These are phyloP conservation scores for Tripidium arundinaceum DNA, from an alignment of 202 grass and related monocot genomes.

Conservation along the genomic window DNA sequence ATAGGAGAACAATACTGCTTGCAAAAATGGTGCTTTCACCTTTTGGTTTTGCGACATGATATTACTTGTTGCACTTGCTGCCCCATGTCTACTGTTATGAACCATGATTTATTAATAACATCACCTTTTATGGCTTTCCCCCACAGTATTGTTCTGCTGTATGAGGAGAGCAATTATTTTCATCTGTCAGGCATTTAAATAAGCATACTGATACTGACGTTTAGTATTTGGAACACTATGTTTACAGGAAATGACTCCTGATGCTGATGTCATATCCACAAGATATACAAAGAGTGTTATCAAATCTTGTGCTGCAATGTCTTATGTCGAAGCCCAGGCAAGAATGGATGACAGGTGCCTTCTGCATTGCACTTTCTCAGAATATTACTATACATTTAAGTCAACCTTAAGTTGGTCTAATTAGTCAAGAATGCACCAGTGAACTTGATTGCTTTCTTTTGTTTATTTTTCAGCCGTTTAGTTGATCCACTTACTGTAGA, in stretches of 20 bases:
- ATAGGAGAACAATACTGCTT: background rate
- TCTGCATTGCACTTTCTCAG: slow-evolving; percentile 12
- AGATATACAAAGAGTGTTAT: slow-evolving; percentile 95
- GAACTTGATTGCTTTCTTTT: slow-evolving; percentile 22
- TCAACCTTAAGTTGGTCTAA: slow-evolving; percentile 12
- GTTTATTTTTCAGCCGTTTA: slow-evolving; percentile 66
- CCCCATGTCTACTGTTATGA: background rate
- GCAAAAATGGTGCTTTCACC: background rate
- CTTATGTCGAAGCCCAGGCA: slow-evolving; percentile 98
- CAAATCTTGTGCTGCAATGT: slow-evolving; percentile 95
- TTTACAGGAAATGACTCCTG: slow-evolving; percentile 84
- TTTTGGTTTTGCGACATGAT: background rate
- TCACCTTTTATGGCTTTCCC: background rate
- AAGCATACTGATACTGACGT: background rate
- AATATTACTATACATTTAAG: slow-evolving; percentile 7
- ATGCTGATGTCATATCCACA: slow-evolving; percentile 77
- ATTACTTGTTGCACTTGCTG: background rate
- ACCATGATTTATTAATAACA: background rate
- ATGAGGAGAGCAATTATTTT: background rate
- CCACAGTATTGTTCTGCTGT: background rate
- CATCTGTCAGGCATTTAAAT: slow-evolving; percentile 7
- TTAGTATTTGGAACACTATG: slow-evolving; percentile 22
- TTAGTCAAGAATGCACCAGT: background rate
- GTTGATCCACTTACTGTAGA: slow-evolving; percentile 91
- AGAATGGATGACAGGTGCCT: slow-evolving; percentile 97